Evolutionary conservation across 2,329 filamentous ascomycete genomes (phyloP).

Genomic region (Annulohypoxylon truncatum): DNA sequence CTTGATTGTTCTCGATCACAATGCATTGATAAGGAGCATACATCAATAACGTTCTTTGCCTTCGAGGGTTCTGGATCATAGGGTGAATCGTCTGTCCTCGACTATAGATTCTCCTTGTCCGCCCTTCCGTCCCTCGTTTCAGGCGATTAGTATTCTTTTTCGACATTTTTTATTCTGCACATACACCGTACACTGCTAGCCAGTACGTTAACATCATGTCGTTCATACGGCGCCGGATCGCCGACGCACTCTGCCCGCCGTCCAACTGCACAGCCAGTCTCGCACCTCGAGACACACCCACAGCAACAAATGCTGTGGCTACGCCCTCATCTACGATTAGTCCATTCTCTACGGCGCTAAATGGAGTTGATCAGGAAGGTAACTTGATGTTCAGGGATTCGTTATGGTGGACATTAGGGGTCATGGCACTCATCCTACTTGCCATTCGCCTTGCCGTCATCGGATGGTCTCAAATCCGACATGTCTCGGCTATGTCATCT

Average conservation of each 20-base stretch:
- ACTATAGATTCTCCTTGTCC: constrained; percentile 46
- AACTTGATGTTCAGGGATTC: constrained; percentile 68
- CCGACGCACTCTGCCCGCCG: constrained; percentile 24
- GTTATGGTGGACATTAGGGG: constrained; percentile 71
- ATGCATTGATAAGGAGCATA: constrained; percentile 45
- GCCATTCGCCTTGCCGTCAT: constrained; percentile 65
- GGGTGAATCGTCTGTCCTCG: constrained; percentile 27
- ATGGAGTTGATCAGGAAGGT: constrained; percentile 69
- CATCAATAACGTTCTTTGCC: constrained; percentile 43
- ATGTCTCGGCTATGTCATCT: constrained; percentile 68
- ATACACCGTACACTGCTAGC: constrained; percentile 16
- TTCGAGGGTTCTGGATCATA: constrained; percentile 40
- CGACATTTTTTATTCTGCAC: constrained; percentile 20
- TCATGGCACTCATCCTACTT: constrained; percentile 65
- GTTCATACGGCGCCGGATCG: constrained; percentile 51
- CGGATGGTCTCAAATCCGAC: constrained; percentile 66
- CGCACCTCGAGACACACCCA: constrained; percentile 42
- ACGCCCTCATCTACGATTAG: constrained; percentile 62
- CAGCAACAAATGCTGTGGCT: constrained; percentile 44
- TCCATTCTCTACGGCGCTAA: constrained; percentile 66
- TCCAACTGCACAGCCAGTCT: constrained; percentile 46
- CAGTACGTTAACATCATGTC: constrained; percentile 44
- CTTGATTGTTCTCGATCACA: constrained; percentile 44
- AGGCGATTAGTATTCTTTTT: constrained; percentile 13
- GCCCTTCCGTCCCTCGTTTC: constrained; percentile 22